Base-by-base conservation (phyloP, 2,329 filamentous ascomycete species). In the Ophiostoma sp. region DNA sequence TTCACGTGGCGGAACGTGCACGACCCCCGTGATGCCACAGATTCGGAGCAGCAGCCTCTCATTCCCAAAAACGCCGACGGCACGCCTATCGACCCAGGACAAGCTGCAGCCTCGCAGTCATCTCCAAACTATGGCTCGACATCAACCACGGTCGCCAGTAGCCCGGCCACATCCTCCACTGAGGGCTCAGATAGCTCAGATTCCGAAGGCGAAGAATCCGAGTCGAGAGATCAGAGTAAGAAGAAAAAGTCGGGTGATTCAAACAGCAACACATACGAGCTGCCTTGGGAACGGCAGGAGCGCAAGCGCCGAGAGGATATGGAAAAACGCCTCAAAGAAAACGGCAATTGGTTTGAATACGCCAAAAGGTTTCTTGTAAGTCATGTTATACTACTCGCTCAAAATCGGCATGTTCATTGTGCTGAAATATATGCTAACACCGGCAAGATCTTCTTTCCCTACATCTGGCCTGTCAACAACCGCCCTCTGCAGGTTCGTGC, bases 261-360 rank as follows among this genome's bases (percentile, higher is more conserved):
- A 8, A 55, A 9, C 7, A 55, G 49, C 49, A 78, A 79, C 66
- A 76, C 75, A 16, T 77, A 79, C 0, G 85, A 89, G 73, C 85
- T 77, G 74, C 83, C 75, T 60, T 88, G 80, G 82, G 83, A 82
- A 75, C 83, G 78, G 69, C 81, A 77, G 64, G 79, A 84, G 74
- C 81, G 84, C 55, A 81, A 81, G 75, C 84, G 78, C 65, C 84
- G 79, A 75, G 87, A 83, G 76, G 84, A 78, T 71, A 88, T 85
- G 80, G 81, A 87, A 71, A 89, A 91, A 76, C 85, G 88, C 2
- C 81, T 93, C n/a, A 83, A 89, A 75, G 85, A 89, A 71, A 85
- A 89, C 69, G 91, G 91, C 1, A 91, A 87, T 71, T 94, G 90
- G 90, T 83, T 91, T 72, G 85, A 86, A 60, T 95, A 95, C 74